A percentile compares a stretch with the other conserved stretches of the same genome.
Conservation (phyloP, 257 asterid species). For the Forsythia viridissima region DNA sequence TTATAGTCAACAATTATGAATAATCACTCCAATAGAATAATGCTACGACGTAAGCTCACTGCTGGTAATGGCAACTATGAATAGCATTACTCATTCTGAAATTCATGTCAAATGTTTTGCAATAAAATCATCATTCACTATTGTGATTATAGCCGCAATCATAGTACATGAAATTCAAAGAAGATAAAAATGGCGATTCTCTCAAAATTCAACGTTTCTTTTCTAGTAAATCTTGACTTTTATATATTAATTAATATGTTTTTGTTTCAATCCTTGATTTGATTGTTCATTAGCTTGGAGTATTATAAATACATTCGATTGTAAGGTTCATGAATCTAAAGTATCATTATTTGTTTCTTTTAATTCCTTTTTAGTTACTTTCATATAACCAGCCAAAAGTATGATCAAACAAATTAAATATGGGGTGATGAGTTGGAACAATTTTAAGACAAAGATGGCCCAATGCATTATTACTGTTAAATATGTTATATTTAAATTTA, state of each 20-base stretch:
- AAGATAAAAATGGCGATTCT: neutral
- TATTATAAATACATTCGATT: neutral
- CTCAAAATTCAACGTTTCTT: neutral
- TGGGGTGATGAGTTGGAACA: neutral
- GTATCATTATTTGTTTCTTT: neutral
- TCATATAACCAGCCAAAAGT: conserved; percentile 9
- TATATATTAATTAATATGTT: neutral
- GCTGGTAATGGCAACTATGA: too few relatives aligned
- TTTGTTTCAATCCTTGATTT: neutral
- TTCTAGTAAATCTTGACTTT: neutral
- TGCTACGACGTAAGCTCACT: too few relatives aligned
- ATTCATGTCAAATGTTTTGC: too few relatives aligned
- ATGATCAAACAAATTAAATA: neutral
- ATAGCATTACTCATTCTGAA: too few relatives aligned
- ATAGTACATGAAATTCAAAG: neutral
- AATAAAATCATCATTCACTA: too few relatives aligned
- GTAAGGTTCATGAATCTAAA: conserved; percentile 4
- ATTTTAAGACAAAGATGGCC: neutral
- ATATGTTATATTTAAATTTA: too few relatives aligned
- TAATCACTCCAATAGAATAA: too few relatives aligned
- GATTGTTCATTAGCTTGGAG: neutral
- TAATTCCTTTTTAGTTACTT: conserved; percentile 7
- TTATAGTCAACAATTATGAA: too few relatives aligned
- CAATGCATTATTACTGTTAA: neutral
- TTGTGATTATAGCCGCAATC: neutral